Evolutionary conservation across 768 basidiomycete genomes (phyloP), one percentile per base, ranked within the genome.

Genomic region (Rhodotorula paludigena): DNA sequence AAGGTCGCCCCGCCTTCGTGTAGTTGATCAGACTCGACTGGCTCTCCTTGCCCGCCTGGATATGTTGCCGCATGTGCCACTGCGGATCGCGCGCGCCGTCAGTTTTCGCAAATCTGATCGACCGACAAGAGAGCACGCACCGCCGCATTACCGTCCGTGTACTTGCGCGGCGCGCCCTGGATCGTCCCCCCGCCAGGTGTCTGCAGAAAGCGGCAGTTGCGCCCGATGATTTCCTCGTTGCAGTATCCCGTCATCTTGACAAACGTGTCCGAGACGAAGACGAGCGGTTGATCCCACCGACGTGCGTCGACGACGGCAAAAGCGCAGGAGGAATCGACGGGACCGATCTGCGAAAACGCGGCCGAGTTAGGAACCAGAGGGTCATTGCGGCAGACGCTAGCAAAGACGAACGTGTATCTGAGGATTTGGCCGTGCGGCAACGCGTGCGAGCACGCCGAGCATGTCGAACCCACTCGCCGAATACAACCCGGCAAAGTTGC

Each of bases 401-500:
- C 10, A 8, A 21, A 28, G 12, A 45, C 60, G 53, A 15, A 62
- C 61, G 20, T 62, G 61, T 39, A 97, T 83, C 66, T 81, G 85
- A 1, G 90, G 90, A 74, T 87, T 84, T 0, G 85, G 85, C 11
- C 93, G 84, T 20, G 81, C 83, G 6, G 84, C 86, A 15, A 98
- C 87, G 18, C 90, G 83, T 12, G 88, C 83, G 30, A 98, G 82
- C 48, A 97, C 83, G 38, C 87, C 85, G 51, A 99, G 81, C 60
- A 94, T 82, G 77, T 98, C 94, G 71, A 96, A 97, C 6, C 94
- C 96, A 2, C 91, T 89, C 2, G 86, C 81, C 3, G 92, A 94
- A 80, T 99, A 99, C 4, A 97, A 82, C 4, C 81, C 81, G 2
- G 79, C 71, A 49, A 72, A 72, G 44, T 72, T 78, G 53, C 49